Base-by-base conservation (phyloP, 176 grass and related monocot genomes). In the Alopecurus myosuroides region DNA sequence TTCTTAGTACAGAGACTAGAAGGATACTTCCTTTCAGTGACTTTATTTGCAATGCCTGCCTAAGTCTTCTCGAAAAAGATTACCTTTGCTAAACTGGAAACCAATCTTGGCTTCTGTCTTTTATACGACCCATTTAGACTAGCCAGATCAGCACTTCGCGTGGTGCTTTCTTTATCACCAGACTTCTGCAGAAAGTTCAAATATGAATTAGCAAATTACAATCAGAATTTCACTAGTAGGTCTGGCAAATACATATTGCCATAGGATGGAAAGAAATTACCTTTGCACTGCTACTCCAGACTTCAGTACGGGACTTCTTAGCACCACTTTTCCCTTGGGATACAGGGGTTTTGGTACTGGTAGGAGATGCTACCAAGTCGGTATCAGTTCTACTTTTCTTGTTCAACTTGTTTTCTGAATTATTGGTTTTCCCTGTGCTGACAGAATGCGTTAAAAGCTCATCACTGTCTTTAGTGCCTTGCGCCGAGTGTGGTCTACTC, bases 41-140 rank as follows among this genome's bases (percentile, higher is more conserved):
- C 18, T 26, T 75, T 40, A 64, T 84, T 80, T 9, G 20, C 10
- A 42, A 65, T 60, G 6, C 49, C 49, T 56, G 63, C 25, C 50
- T 44, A 79, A 64, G 83, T 33, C 17, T 57, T 77, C 28, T n/a
- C n/a, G n/a, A n/a, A n/a, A n/a, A 22, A 63, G 15, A 68, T 91
- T 91, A 99, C 97, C 94, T 99, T 92, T 82, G 79, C 90, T 88
- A 96, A 81, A 85, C 86, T 84, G 76, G 88, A 82, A 85, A 91
- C 74, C 44, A 85, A 86, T 92, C 89, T 95, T 87, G 83, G 77
- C 79, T 96, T 99, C 67, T 91, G 90, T 51, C 83, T 94, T 92
- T 94, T 91, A 29, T 89, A 75, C 23, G 90, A 99, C 61, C 94
- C 94, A 81, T 91, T 92, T 75, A 76, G 85, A 69, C 74, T 94